Evolutionary conservation across 1,139 yeast species (phyloP), one percentile per base, ranked within the genome.

Genomic region (Geotrichum cucujoidarum): DNA sequence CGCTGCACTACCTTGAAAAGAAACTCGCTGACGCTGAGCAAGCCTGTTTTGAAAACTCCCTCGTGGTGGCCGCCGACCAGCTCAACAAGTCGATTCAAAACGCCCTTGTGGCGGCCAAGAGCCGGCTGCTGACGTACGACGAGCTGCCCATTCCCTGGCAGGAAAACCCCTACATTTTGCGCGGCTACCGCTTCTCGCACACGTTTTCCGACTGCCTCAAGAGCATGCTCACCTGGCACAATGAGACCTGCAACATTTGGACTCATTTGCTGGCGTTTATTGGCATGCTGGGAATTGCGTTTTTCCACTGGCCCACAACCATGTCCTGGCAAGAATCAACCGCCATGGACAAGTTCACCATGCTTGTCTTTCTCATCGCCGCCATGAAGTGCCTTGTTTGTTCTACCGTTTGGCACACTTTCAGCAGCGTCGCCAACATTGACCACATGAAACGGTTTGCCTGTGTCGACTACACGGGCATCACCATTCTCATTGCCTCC

Each of bases 231-330:
- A 62, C 77, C 55, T 62, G 84, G 68, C 97, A 92, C 67, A 92
- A 92, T 63, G 98, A 92, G 65, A 77, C 95, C 1, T 77, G 87
- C 66, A 92, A 92, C 67, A 89, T 92, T 51, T 92, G 98, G 98
- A 77, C 96, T 0, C 98, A 92, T 68, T 61, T 88, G 30, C 45
- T 78, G 1, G 98, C 97, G 13, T 75, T 84, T 8, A 45, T 77
- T 2, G 60, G 78, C 30, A 69, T 90, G 65, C 50, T 76, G 1
- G 82, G 80, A 55, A 63, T 89, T 30, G 74, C 80, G 22, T 52
- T 78, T 14, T 70, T 68, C 55, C 83, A 83, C 57, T 83, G 76
- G 61, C 97, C 97, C 13, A 52, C 60, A 44, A 53, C 69, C 20
- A 57, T 69, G 37, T 53, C 78, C 54, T 68, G 67, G 63, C 51